Base-by-base conservation (phyloP, 2,329 filamentous ascomycete species). In the Penicillium digitatum region DNA sequence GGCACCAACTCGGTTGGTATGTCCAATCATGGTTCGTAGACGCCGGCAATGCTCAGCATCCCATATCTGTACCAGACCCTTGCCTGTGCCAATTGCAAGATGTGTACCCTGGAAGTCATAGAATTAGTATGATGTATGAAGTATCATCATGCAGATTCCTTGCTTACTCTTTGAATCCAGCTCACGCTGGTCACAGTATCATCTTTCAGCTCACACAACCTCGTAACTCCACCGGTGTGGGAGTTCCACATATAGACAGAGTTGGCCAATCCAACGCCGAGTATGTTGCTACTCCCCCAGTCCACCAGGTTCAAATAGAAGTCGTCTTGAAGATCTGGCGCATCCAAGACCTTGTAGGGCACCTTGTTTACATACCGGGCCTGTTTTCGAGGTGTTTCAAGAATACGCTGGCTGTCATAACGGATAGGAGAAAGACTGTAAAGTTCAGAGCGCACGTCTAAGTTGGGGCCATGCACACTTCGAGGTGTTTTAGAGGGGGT, bases 231-330 rank as follows among this genome's bases (percentile, higher is more conserved):
- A 59, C 93, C 94, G 8, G 88, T 88, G 63, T 90, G 86, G 5
- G 92, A 94, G 71, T 96, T 96, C 94, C 94, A 99, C 85, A 97
- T 94, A 70, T 97, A 99, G 6, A 99, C 94, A 63, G 90, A 95
- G 18, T 88, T 90, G 18, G 92, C 92, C 26, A 99, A 78, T 0
- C 94, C 94, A 40, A 99, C 94, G 7, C 93, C 94, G 11, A 99
- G 81, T 9, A 96, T 88, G 72, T 97, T 96, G 63, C 89, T 91
- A 66, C 90, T 95, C 40, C 94, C 94, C 94, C 94, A 99, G 69
- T 99, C 94, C 3, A 99, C 93, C 26, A 99, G 78, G 67, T 99
- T 99, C 34, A 99, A 80, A 67, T 99, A 99, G 73, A 97, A 99
- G 70, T 99, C 94, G 68, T 99, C 94, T 27, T 93, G 92, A 43